Conservation (phyloP, 192 early-diverging fungal species). For the Mortierella claussenii region DNA sequence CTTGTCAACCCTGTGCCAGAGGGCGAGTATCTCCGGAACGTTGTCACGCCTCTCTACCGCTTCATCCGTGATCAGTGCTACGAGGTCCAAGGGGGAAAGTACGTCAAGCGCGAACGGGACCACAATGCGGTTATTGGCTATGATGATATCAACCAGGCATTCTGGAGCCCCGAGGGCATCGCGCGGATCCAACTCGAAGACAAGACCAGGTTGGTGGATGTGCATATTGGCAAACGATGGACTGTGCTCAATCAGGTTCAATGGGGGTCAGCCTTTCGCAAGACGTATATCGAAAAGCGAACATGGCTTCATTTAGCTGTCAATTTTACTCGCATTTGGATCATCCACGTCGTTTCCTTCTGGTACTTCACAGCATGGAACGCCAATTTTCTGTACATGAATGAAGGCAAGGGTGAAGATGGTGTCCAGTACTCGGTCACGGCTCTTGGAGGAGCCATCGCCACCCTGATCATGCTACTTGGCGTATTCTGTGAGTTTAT, state of each 20-base stretch:
- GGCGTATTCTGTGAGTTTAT: constrained; percentile 75
- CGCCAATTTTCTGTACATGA: constrained; percentile 72
- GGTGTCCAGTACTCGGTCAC: constrained; percentile 72
- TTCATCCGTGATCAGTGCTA: constrained; percentile 82
- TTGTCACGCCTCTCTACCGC: constrained; percentile 77
- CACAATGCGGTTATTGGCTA: constrained; percentile 81
- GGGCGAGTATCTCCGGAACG: constrained; percentile 74
- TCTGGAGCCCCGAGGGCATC: constrained; percentile 80
- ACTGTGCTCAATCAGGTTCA: constrained; percentile 66
- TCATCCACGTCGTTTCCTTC: constrained; percentile 81
- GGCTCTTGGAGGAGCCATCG: constrained; percentile 76
- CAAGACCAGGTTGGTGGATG: constrained; percentile 68
- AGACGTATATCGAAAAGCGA: constrained; percentile 87
- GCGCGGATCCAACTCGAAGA: constrained; percentile 64
- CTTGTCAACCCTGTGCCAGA: constrained; percentile 64
- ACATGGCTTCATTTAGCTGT: constrained; percentile 84
- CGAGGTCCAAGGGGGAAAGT: constrained; percentile 73
- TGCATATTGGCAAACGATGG: constrained; percentile 73
- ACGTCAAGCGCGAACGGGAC: constrained; percentile 80
- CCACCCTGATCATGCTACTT: constrained; percentile 72
- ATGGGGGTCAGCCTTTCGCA: constrained; percentile 78
- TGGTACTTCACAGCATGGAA: constrained; percentile 85
- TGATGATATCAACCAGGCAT: constrained; percentile 87
- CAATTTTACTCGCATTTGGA: constrained; percentile 89
- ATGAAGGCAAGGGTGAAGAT: constrained; percentile 54